Percentiles rank a stretch among this genome's conserved stretches.
phyloP scores from a whole-genome alignment of 2,329 filamentous ascomycete genomes.

The Trichoderma afroharzianum region DNA sequence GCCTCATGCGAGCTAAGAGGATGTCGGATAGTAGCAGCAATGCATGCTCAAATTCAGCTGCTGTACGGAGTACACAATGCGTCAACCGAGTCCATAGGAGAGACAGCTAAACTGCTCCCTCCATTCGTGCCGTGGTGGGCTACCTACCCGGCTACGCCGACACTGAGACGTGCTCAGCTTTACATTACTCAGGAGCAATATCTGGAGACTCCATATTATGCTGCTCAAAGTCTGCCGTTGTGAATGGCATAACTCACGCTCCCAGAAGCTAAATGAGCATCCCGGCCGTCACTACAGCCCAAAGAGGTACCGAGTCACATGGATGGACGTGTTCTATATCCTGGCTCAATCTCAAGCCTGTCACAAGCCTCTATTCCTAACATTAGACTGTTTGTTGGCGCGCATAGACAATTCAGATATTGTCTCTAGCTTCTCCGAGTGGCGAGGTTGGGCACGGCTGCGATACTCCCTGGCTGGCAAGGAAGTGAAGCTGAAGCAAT shows the following conservation, averaged over 20 bases:
- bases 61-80: not conserved
- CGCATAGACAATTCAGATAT: not conserved
- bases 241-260: not conserved
- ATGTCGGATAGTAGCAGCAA: not conserved
- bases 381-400: not conserved
- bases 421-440: not conserved
- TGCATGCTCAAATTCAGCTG: not conserved
- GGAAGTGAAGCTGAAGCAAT: not conserved
- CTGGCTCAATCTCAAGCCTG: not conserved
- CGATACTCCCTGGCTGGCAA: not conserved
- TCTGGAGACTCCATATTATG: not conserved
- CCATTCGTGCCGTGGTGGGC: not conserved
- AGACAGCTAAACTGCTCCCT: not conserved
- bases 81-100: not conserved
- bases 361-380: not conserved
- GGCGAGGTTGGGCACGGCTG: not conserved
- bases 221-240: not conserved
- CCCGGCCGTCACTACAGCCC: not conserved
- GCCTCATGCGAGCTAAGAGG: not conserved
- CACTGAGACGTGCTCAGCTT: not conserved
- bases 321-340: not conserved
- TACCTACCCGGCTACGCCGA: not conserved
- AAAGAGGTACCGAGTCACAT: not conserved
- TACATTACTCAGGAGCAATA: not conserved
- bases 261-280: not conserved